Base-by-base conservation (phyloP, 2,329 filamentous ascomycete species). In the Anthostomella pinea region DNA sequence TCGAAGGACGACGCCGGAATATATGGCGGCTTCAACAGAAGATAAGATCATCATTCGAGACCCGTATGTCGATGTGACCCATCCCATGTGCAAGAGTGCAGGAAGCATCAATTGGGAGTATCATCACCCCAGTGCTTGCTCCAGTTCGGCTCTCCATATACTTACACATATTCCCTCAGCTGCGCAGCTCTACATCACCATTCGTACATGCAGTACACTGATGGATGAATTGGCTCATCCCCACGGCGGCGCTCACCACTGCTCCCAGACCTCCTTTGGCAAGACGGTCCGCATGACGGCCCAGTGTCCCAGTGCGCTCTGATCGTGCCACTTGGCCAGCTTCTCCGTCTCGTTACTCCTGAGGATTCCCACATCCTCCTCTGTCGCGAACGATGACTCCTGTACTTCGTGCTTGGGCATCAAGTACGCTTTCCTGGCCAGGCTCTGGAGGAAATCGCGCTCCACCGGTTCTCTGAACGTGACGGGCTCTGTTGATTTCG, bases 251-350 rank as follows among this genome's bases (percentile, higher is more conserved):
- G n/a, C 30, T 75, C 63, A 95, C 87, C 88, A 97, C 54, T 79
- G 76, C 67, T 95, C 85, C 93, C 93, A 98, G 17, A 97, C 77
- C 9, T 67, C 67, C 38, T 70, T 70, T 1, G 90, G 89, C 45
- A 97, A 51, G 3, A 96, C 89, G 1, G 69, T 78, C 56, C 93
- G 79, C 89, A 98, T 98, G 30, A 98, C 83, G 27, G 67, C 69
- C 93, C 93, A 98, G 66, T 98, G 93, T 8, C 85, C 85, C 34
- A 85, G 58, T 0, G 90, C 90, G 53, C 85, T 87, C 54, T 78
- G 70, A 54, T 80, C 73, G 58, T 95, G 89, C 70, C 79, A 87
- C 58, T 75, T 73, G 37, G 75, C 74, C 54, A 96, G 69, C 52
- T 79, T 73, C 6, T 69, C 70, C 16, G 84, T 87, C 45, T 84